Evolutionary conservation across 768 basidiomycete species (phyloP), one percentile per base, ranked within the genome.

Genomic region (Nidularia pulvinata): DNA sequence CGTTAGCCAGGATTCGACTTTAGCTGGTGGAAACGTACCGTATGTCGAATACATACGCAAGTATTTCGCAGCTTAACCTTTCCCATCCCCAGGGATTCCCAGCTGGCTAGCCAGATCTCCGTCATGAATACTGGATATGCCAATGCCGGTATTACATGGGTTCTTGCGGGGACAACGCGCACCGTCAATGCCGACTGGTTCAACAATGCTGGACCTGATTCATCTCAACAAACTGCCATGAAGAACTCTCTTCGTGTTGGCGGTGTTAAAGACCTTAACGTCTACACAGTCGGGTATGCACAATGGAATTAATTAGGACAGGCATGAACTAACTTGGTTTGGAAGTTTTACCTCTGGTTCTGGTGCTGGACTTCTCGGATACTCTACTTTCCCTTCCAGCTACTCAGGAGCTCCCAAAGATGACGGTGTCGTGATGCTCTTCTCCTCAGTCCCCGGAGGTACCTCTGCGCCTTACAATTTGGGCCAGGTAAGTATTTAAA

Each of bases 281-380:
- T 82, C 50, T 83, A 82, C 68, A 74, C 73, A 36, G 79, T 81
- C 32, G 79, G 80, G 71, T 80, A 58, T 48, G 69, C 61, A 13
- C 19, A 6, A n/a, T n/a, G 5, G 25, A 32, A 9, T 30, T 14
- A 6, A 16, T 33, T 25, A 13, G 47, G 22, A 3, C 6, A n/a
- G 42, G 13, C 37, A 30, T 30, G 25, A 30, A 30, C 25, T 30
- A 30, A 30, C 25, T 30, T 30, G 25, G 25, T 30, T 30, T 30
- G 25, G 25, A 30, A 30, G 77, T 46, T 75, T 78, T 66, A 59
- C 47, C 33, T 67, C 66, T 48, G 75, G 70, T 10, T 60, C 68
- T 25, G 75, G 67, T 52, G 60, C 63, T 33, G 77, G 78, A 35
- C 74, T 83, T 11, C 71, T 85, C 22, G 80, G 81, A 32, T 83